These are phyloP conservation scores for Rhodocollybia butyracea DNA, from an alignment of 768 basidiomycete species.

Conservation along the genomic window DNA sequence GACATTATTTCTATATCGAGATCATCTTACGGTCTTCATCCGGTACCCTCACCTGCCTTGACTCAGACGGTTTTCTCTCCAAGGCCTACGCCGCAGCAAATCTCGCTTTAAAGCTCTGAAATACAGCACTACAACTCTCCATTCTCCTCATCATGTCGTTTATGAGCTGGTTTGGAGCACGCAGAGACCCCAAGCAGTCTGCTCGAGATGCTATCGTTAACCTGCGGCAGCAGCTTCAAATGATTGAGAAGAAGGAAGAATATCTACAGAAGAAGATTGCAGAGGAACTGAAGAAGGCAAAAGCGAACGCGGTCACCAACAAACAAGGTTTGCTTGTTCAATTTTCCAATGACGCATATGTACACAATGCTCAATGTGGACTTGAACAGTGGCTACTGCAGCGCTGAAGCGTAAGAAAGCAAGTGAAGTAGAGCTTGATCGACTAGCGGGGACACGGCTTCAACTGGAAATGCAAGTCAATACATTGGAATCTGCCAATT, in stretches of 20 bases:
- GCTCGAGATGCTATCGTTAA: slow-evolving; percentile 92
- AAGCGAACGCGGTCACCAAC: slow-evolving; percentile 89
- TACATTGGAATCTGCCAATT: slow-evolving; percentile 94
- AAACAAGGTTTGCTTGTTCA: slow-evolving; percentile 68
- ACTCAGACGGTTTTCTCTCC: not conserved
- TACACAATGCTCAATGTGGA: not conserved
- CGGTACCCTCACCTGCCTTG: not conserved
- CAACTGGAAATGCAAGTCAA: slow-evolving; percentile 97
- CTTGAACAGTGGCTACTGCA: slow-evolving; percentile 69
- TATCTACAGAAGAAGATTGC: slow-evolving; percentile 95
- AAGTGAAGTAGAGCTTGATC: slow-evolving; percentile 82
- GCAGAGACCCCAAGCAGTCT: slow-evolving; percentile 77
- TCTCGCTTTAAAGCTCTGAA: not conserved
- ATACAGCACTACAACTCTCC: not conserved
- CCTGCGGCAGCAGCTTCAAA: slow-evolving; percentile 89
- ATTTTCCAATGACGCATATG: slow-evolving; percentile 5
- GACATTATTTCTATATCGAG: slow-evolving; percentile 33
- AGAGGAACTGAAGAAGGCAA: slow-evolving; percentile 89
- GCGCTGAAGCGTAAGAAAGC: slow-evolving; percentile 94
- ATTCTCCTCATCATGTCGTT: slow-evolving; percentile 22
- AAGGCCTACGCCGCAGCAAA: slow-evolving; percentile 5
- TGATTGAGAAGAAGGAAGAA: slow-evolving; percentile 99
- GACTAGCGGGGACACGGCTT: slow-evolving; percentile 78
- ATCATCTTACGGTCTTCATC: slow-evolving; percentile 23
- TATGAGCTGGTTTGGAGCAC: slow-evolving; percentile 88